Evolutionary conservation across 305 asterid genomes (phyloP), one percentile per base, ranked within the genome.

Genomic region (Coffea humblotiana): DNA sequence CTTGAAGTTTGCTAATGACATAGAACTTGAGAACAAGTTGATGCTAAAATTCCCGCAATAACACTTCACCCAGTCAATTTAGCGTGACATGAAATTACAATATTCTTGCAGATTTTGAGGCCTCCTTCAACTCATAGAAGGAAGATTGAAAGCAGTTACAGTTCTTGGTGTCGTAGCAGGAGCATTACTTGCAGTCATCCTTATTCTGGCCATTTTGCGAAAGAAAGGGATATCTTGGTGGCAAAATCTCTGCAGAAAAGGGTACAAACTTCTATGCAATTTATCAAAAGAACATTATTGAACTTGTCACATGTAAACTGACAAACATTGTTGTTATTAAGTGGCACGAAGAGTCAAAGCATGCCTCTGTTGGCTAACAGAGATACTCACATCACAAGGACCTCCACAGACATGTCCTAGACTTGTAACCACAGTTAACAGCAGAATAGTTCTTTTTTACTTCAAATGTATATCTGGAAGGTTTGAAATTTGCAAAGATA

Each of bases 51-150:
- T 13, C 1, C 49, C 13, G 15, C 49, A 54, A 45, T 71, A 47
- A 54, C 48, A 25, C 61, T 54, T 72, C 45, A 11, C 29, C 13
- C 12, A 51, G 16, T 29, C 2, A 43, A 54, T 74, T 21, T 35
- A 75, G 8, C 19, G 11, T 37, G 35, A 75, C 37, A 63, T 23
- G 32, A 40, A 11, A 23, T 67, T 80, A 6, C 47, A 73, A 73
- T 77, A 64, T 60, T 37, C 77, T 29, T 79, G 86, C 93, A 95
- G 99, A 95, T 84, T 95, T 95, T 83, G 84, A 83, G 64, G 64
- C 97, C 95, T 64, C 99, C 96, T 77, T 88, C 93, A 71, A 85
- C 83, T 51, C 83, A 84, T 84, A 84, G 87, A 77, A 87, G 79
- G 77, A 91, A 69, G 77, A 74, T 87, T 51, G 72, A 52, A 52